A percentile compares a stretch with the other conserved stretches of the same genome.
These are phyloP conservation scores for Diaporthe australafricana DNA, from an alignment of 2,329 filamentous ascomycete genomes.

Conservation along the genomic window DNA sequence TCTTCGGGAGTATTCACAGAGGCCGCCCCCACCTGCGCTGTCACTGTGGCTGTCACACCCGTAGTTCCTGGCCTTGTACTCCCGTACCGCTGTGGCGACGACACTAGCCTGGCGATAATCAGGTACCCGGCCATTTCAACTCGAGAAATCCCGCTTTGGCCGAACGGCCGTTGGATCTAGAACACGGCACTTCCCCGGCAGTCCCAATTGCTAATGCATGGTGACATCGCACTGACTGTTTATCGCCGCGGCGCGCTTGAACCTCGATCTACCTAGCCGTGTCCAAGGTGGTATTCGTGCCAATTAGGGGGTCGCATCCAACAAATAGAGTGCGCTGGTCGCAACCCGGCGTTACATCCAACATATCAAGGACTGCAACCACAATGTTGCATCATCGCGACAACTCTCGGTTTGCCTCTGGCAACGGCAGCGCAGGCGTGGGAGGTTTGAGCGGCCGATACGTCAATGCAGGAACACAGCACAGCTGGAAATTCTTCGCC, in stretches of 20 bases:
- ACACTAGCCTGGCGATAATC: not conserved
- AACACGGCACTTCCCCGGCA: conserved; percentile 24
- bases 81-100: conserved; percentile 12
- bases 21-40: not conserved
- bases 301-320: conserved; percentile 15
- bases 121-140: conserved; percentile 11
- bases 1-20: conserved; percentile 14
- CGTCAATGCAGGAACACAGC: conserved; percentile 1
- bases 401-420: conserved; percentile 20
- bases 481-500: not conserved
- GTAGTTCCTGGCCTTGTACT: not conserved
- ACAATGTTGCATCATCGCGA: conserved; percentile 10
- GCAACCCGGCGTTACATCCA: not conserved
- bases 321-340: conserved; percentile 10
- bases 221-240: not conserved
- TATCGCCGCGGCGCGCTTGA: not conserved
- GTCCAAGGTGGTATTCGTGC: not conserved
- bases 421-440: not conserved
- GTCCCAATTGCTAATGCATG: conserved; percentile 19
- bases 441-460: not conserved
- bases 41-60: not conserved
- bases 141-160: conserved; percentile 14
- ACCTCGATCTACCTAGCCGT: conserved; percentile 9
- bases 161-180: conserved; percentile 22
- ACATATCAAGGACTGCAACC: not conserved